A percentile compares a stretch with the other conserved stretches of the same genome.
phyloP scores from a whole-genome alignment of 371 early-diverging fungal genomes.

The Rhizopus sp. region DNA sequence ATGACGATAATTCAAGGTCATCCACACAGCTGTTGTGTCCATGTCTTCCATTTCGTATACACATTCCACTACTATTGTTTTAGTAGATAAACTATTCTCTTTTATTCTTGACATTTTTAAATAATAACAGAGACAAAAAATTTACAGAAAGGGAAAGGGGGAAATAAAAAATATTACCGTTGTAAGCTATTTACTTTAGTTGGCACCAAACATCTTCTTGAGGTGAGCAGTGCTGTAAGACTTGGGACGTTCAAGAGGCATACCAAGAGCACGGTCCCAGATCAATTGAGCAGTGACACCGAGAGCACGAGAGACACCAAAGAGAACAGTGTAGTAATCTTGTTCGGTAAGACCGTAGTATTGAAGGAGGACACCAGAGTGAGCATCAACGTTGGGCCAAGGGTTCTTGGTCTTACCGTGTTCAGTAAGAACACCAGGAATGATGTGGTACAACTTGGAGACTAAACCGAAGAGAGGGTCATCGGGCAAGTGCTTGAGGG shows the following conservation, averaged over 20 bases:
- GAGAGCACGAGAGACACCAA: conserved; percentile 97
- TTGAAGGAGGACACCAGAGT: conserved; percentile 96
- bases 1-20: no score
- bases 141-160: conserved; percentile 1
- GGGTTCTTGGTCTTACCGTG: conserved; percentile 99
- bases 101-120: neutral
- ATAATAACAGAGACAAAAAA: neutral
- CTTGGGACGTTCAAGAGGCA: conserved; percentile 97
- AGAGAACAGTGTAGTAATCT: conserved; percentile 98
- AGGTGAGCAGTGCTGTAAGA: conserved; percentile 87
- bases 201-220: conserved; percentile 72
- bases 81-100: no score
- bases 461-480: conserved; percentile 97
- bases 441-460: conserved; percentile 95
- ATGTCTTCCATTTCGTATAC: no score
- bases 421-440: conserved; percentile 94
- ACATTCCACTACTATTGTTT: no score
- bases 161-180: no score
- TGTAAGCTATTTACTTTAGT: conserved; percentile 29
- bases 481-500: conserved; percentile 95
- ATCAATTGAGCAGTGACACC: conserved; percentile 94
- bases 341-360: conserved; percentile 97
- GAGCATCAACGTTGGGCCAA: conserved; percentile 99
- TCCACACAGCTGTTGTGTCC: no score
- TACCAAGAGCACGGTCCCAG: conserved; percentile 96